These are phyloP conservation scores for Trichoderma sp. DNA, from an alignment of 2,329 filamentous ascomycete species.

Conservation along the genomic window DNA sequence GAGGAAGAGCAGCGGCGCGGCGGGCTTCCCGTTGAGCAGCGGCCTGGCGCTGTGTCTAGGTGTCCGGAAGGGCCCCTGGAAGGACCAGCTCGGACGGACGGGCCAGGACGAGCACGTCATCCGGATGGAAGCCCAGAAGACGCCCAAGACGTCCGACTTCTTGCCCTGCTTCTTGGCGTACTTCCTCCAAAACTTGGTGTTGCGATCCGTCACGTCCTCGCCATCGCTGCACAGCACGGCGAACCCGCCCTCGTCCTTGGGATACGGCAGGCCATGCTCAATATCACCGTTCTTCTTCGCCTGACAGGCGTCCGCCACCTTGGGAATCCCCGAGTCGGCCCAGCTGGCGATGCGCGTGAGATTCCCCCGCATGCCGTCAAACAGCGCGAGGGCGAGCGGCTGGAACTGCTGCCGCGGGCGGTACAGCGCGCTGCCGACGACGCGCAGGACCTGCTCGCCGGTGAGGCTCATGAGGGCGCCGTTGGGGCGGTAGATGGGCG, in stretches of 20 bases:
- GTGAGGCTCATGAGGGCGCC: constrained; percentile 37
- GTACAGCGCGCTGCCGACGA: constrained; percentile 40
- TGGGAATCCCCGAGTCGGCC: background rate
- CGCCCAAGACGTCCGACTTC: constrained; percentile 39
- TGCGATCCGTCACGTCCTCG: constrained; percentile 30
- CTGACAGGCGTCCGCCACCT: constrained; percentile 30
- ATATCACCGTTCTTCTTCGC: constrained; percentile 32
- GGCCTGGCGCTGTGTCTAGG: constrained; percentile 32
- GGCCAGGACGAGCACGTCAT: constrained; percentile 44
- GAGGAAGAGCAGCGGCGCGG: constrained; percentile 48
- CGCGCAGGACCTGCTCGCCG: constrained; percentile 35
- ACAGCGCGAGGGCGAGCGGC: constrained; percentile 23
- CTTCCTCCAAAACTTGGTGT: constrained; percentile 32
- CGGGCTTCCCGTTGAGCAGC: constrained; percentile 38
- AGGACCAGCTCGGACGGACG: constrained; percentile 44
- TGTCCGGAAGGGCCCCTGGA: constrained; percentile 38
- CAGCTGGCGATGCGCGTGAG: constrained; percentile 2
- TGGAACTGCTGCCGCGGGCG: constrained; percentile 31
- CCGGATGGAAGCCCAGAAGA: constrained; percentile 40
- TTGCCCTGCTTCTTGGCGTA: constrained; percentile 36
- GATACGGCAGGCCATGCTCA: constrained; percentile 5
- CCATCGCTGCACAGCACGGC: constrained; percentile 42
- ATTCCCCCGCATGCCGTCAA: constrained; percentile 31
- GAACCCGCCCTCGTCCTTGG: background rate
- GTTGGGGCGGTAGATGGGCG: constrained; percentile 30